phyloP scores from a whole-genome alignment of 2,329 filamentous ascomycete species.

The Falciphora oryzae region DNA sequence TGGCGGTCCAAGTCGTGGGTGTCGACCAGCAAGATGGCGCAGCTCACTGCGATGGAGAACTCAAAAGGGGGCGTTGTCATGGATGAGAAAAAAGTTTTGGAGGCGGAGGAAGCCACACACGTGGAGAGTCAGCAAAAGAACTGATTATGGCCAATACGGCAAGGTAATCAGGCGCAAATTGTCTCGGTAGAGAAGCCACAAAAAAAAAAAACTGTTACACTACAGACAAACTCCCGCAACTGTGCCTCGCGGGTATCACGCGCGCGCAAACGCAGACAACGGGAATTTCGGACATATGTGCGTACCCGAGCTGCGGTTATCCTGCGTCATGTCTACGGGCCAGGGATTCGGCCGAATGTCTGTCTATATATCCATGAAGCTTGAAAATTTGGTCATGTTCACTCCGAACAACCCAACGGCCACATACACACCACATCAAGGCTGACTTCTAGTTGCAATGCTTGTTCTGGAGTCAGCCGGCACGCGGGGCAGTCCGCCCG shows the following conservation, averaged over 20 bases:
- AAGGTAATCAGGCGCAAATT: too few species aligned
- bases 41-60: slow-evolving; percentile 7
- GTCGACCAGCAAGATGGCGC: slow-evolving; percentile 6
- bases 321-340: not conserved
- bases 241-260: not conserved
- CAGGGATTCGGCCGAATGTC: too few species aligned
- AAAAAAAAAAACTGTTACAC: too few species aligned
- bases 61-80: not conserved
- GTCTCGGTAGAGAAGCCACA: too few species aligned
- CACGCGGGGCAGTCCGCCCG: not conserved
- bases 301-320: not conserved
- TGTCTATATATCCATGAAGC: too few species aligned
- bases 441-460: too few species aligned
- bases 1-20: slow-evolving; percentile 8
- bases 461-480: not conserved
- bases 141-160: not conserved
- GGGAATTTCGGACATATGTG: not conserved
- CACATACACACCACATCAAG: not conserved
- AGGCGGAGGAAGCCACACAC: not conserved
- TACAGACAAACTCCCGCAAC: too few species aligned
- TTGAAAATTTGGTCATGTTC: not conserved
- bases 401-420: not conserved
- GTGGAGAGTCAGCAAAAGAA: not conserved
- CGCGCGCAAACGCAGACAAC: too few species aligned
- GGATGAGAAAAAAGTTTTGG: not conserved